Base-by-base conservation (phyloP, 306 rosid species). In the Cicer arietinum region DNA sequence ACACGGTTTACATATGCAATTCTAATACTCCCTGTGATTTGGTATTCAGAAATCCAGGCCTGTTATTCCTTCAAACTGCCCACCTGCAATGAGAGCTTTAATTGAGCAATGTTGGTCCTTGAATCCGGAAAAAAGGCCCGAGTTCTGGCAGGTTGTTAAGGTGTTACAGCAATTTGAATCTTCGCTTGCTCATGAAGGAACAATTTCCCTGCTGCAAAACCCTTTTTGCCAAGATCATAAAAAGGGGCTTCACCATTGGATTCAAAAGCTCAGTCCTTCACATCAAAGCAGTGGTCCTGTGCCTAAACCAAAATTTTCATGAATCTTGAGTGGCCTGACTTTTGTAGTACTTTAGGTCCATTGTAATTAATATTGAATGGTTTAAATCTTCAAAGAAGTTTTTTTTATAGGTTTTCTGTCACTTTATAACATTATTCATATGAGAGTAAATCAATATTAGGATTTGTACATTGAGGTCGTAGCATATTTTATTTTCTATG, bases 81-180 rank as follows among this genome's bases (percentile, higher is more conserved):
- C 92, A 10, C 78, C 87, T 35, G 93, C 91, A 0, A 81, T 95
- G 91, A 75, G 87, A 81, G 92, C 90, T 7, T 81, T 95, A 71
- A 95, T 95, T 5, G 92, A 92, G 87, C 98, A 90, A 66, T 92
- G 99, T 30, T 95, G 98, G 99, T 89, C 89, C 5, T 65, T 77
- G 83, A 81, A 90, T 35, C 87, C 97, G 0, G 96, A 89, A 6
- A 92, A 92, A 85, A 84, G 99, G 87, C 97, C 96, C 0, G 97
- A 95, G 84, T 95, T 92, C 69, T 90, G 96, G 93, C 97, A 92
- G 82, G 65, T 95, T 74, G 97, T 90, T 16, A 95, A 88, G 86
- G 93, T 89, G 39, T 73, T 95, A 7, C 94, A 92, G 81, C 87
- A 89, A 74, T 90, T 95, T 48, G 86, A 95, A 76, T 71, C 91